Evolutionary conservation across 441 rosid genomes (phyloP).

Genomic region (Pelargonium cotyledonis): DNA sequence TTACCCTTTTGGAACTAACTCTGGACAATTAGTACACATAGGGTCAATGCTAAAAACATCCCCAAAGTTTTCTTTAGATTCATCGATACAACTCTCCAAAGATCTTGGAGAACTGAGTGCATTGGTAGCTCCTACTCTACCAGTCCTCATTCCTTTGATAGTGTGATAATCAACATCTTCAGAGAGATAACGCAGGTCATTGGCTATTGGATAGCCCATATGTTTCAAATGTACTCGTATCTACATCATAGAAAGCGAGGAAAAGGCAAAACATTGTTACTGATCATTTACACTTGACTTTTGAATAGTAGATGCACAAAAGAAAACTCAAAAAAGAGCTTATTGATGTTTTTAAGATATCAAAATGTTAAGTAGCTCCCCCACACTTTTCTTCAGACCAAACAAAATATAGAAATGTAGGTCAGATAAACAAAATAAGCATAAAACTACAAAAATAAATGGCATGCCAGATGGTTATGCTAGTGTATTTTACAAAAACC

Average conservation of each 20-base stretch:
- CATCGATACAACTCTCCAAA: slow-evolving; percentile 16
- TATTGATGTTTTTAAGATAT: background rate
- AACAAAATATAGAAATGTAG: background rate
- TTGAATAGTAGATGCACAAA: too few species aligned
- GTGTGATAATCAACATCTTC: slow-evolving; percentile 30
- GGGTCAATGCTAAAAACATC: slow-evolving; percentile 70
- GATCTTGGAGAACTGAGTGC: slow-evolving; percentile 25
- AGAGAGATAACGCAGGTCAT: slow-evolving; percentile 66
- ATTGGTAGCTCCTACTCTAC: slow-evolving; percentile 39
- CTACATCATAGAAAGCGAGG: slow-evolving; percentile 28
- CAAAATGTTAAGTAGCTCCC: background rate
- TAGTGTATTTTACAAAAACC: background rate
- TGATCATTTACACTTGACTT: too few species aligned
- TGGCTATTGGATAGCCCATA: slow-evolving; percentile 81
- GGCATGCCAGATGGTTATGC: background rate
- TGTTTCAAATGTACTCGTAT: slow-evolving; percentile 82
- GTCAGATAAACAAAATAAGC: background rate
- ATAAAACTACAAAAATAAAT: background rate
- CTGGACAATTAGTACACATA: slow-evolving; percentile 82
- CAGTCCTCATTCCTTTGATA: slow-evolving; percentile 38
- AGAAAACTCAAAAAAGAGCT: background rate
- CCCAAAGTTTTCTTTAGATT: slow-evolving; percentile 27
- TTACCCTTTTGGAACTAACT: slow-evolving; percentile 75
- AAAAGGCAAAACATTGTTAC: background rate
- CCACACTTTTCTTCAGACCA: background rate